A percentile compares a stretch with the other conserved stretches of the same genome.
Evolutionary conservation across 1,139 yeast species (phyloP).

Genomic region (Debaryomyces subglobosus): DNA sequence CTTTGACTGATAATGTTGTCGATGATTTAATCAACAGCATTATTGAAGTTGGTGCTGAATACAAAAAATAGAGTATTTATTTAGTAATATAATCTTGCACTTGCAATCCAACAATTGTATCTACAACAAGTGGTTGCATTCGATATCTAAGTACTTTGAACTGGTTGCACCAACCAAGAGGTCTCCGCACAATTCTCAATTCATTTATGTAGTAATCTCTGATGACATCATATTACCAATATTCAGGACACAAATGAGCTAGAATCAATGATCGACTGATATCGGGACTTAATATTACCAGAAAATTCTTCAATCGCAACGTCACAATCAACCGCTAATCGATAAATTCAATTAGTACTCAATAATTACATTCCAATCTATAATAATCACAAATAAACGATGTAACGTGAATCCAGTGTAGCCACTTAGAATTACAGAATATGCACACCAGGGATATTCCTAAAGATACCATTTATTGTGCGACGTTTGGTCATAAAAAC

Average conservation of each 20-base stretch:
- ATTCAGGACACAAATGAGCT: neutral
- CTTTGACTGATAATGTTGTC: constrained; percentile 38
- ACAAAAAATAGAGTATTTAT: constrained; percentile 3
- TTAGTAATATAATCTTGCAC: neutral
- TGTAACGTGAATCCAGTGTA: neutral
- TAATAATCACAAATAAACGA: neutral
- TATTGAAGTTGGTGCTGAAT: constrained; percentile 25
- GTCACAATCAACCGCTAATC: neutral
- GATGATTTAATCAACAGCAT: constrained; percentile 44
- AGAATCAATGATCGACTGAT: neutral
- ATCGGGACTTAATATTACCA: neutral
- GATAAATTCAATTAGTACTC: neutral
- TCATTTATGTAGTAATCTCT: neutral
- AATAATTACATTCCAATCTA: neutral
- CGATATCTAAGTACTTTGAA: neutral
- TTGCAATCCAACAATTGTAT: neutral
- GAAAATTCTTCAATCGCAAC: neutral
- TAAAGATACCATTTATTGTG: neutral
- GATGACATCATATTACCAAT: neutral
- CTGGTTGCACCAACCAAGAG: neutral
- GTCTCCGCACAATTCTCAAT: neutral
- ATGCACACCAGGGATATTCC: neutral
- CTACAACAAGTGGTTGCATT: neutral
- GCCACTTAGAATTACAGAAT: neutral
- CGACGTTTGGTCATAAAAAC: neutral